Conservation (phyloP, 441 rosid genomes). For the Cnidoscolus chayamansa region DNA sequence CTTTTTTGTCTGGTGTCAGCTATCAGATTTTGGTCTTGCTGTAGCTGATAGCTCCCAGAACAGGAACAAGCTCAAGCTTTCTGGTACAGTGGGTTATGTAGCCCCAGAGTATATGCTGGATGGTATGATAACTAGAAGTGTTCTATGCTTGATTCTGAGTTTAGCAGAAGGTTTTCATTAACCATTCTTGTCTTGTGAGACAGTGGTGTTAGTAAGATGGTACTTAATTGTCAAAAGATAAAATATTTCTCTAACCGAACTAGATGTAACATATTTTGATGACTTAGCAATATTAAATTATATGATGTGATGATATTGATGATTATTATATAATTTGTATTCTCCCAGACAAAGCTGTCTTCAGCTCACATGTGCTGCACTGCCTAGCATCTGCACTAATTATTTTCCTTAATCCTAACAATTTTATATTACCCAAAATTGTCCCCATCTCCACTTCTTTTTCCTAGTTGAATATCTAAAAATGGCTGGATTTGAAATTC, state of each 20-base stretch:
- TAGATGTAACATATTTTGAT: neutral
- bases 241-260: neutral
- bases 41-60: slow-evolving; percentile 61
- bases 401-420: neutral
- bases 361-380: slow-evolving; percentile 12
- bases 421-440: slow-evolving; percentile 1
- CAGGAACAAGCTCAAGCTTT: slow-evolving; percentile 71
- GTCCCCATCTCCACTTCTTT: too few relatives aligned
- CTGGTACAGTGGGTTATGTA: slow-evolving; percentile 88
- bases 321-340: slow-evolving; percentile 4
- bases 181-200: neutral
- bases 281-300: neutral
- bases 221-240: neutral
- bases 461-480: too few relatives aligned
- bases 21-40: slow-evolving; percentile 95
- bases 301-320: neutral
- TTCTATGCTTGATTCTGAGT: slow-evolving; percentile 9
- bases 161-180: neutral
- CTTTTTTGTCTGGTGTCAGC: slow-evolving; percentile 40
- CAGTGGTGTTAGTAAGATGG: neutral
- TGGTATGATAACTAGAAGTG: slow-evolving; percentile 42
- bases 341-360: neutral
- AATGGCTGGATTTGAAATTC: neutral
- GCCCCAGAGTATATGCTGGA: slow-evolving; percentile 91
- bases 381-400: slow-evolving; percentile 1